These are phyloP conservation scores for Pontederia crassipes DNA, from an alignment of 176 grass and related monocot genomes.

Conservation along the genomic window DNA sequence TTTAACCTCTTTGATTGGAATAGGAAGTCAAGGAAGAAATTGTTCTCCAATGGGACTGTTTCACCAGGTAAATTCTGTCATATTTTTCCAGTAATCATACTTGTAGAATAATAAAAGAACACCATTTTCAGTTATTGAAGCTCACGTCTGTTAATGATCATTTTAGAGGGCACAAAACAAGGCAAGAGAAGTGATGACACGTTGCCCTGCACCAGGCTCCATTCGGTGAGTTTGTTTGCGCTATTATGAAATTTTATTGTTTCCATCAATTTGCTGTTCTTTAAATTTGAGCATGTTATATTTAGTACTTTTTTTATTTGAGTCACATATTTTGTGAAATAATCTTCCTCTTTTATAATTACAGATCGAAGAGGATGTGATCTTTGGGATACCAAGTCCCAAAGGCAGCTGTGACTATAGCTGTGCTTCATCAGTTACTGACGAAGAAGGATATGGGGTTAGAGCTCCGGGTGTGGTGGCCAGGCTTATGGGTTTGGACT, in stretches of 20 bases:
- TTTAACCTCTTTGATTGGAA: conserved; percentile 78
- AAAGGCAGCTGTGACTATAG: conserved; percentile 61
- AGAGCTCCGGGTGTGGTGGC: conserved; percentile 63
- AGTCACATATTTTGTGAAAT: not conserved
- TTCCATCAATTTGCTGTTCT: too few species aligned
- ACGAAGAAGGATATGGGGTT: conserved; percentile 40
- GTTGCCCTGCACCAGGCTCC: conserved; percentile 23
- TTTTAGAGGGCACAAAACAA: conserved; percentile 8
- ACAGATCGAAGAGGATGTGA: conserved; percentile 59
- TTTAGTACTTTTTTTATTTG: not conserved
- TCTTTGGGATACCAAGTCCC: conserved; percentile 22
- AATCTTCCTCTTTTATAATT: conserved; percentile 6
- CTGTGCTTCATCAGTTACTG: conserved; percentile 53
- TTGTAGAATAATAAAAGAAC: not conserved
- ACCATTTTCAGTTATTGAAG: not conserved
- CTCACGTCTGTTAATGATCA: not conserved
- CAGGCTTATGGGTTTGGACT: conserved; percentile 90
- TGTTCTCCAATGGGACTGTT: conserved; percentile 27
- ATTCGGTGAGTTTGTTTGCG: conserved; percentile 29
- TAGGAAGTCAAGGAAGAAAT: conserved; percentile 64
- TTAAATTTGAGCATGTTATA: too few species aligned
- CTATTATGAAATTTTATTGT: too few species aligned
- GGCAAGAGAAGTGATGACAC: conserved; percentile 27
- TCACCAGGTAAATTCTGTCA: conserved; percentile 16
- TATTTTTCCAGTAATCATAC: not conserved